phyloP scores from a whole-genome alignment of 1,284 basidiomycete species.

The Naganishia albida region DNA sequence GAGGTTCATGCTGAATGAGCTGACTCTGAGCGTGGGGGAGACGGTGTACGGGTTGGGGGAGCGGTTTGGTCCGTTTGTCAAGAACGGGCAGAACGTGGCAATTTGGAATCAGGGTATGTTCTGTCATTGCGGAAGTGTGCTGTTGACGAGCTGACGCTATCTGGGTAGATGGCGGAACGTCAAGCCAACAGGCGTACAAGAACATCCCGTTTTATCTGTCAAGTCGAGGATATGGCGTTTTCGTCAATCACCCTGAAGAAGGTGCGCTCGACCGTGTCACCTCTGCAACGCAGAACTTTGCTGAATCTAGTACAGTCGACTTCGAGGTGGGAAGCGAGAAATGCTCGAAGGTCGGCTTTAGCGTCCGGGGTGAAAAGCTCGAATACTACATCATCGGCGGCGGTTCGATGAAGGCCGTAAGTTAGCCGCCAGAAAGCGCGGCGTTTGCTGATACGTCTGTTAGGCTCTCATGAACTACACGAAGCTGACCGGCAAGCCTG shows the following conservation, averaged over 20 bases:
- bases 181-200: slow-evolving; percentile 70
- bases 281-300: background rate
- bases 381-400: slow-evolving; percentile 64
- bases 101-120: slow-evolving; percentile 68
- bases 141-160: slow-evolving; percentile 46
- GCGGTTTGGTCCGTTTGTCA: slow-evolving; percentile 70
- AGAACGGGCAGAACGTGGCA: slow-evolving; percentile 67
- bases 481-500: slow-evolving; percentile 41
- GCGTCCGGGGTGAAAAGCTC: slow-evolving; percentile 64
- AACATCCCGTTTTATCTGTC: slow-evolving; percentile 48
- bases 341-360: slow-evolving; percentile 69
- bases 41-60: slow-evolving; percentile 68
- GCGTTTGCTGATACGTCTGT: background rate
- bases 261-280: slow-evolving; percentile 45
- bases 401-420: slow-evolving; percentile 43
- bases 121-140: background rate
- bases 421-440: background rate
- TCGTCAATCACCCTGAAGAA: slow-evolving; percentile 74
- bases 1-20: slow-evolving; percentile 65
- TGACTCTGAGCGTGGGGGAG: slow-evolving; percentile 69
- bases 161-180: slow-evolving; percentile 48
- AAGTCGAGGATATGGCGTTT: slow-evolving; percentile 69
- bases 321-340: slow-evolving; percentile 73
- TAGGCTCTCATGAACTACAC: slow-evolving; percentile 40
- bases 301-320: slow-evolving; percentile 52